Conservation (phyloP, 805 yeast genomes). For the Wickerhamiella australiensis region DNA sequence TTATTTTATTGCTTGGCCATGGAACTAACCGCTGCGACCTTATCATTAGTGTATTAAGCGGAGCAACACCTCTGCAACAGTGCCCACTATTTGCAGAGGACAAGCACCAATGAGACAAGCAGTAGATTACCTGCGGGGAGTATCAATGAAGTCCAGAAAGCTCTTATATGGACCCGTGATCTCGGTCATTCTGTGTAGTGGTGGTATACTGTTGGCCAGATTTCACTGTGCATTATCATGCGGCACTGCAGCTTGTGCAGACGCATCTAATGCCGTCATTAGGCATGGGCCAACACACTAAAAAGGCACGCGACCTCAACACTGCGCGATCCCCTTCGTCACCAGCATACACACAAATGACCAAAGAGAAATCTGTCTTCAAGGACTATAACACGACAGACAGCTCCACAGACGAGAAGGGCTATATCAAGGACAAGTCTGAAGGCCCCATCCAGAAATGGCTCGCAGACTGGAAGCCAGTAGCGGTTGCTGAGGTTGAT, state of each 20-base stretch:
- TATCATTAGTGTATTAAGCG: too few species aligned
- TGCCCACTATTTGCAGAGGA: too few species aligned
- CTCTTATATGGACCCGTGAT: too few species aligned
- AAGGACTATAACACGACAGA: not conserved
- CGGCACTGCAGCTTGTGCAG: not conserved
- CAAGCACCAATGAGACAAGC: too few species aligned
- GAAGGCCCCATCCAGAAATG: not conserved
- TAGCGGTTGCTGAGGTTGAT: constrained; percentile 33
- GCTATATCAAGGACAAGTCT: not conserved
- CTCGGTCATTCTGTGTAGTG: too few species aligned
- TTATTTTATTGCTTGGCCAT: too few species aligned
- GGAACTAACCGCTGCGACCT: too few species aligned
- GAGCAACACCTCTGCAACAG: too few species aligned
- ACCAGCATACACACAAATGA: not conserved
- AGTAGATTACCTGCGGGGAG: too few species aligned
- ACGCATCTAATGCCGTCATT: not conserved
- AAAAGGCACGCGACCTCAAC: too few species aligned
- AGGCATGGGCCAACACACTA: too few species aligned
- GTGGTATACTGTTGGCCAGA: not conserved
- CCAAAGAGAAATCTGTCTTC: not conserved
- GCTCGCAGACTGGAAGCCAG: constrained; percentile 35
- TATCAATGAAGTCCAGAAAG: too few species aligned
- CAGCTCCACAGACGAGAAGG: not conserved
- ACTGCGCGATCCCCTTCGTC: not conserved
- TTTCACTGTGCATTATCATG: not conserved